phyloP scores from a whole-genome alignment of 345 rosid species.

The Chamaenerion angustifolium region DNA sequence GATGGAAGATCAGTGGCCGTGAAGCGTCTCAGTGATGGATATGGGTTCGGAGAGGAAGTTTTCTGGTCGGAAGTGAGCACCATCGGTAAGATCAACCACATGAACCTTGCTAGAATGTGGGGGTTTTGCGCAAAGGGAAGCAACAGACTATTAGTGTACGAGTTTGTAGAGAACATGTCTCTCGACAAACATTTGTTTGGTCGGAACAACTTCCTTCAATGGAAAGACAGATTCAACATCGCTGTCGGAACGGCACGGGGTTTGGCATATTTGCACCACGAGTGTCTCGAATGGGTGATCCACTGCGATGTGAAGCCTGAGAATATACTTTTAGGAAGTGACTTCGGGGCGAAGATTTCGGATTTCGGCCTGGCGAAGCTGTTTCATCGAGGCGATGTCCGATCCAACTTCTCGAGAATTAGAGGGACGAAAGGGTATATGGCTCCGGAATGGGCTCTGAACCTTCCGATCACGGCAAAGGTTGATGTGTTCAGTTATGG shows the following conservation, averaged over 20 bases:
- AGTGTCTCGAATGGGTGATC: constrained; percentile 15
- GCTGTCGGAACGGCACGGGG: constrained; percentile 16
- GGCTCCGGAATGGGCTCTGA: constrained; percentile 10
- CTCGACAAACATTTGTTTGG: constrained; percentile 15
- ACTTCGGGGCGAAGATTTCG: constrained; percentile 12
- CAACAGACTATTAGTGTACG: constrained; percentile 14
- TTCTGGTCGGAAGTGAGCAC: constrained; percentile 18
- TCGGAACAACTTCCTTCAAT: constrained; percentile 3
- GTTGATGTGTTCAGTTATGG: constrained; percentile 15
- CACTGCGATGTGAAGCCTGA: constrained; percentile 23
- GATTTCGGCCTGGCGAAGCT: constrained; percentile 25
- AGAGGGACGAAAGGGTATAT: constrained; percentile 18
- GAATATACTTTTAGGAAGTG: constrained; percentile 8
- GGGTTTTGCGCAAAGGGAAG: constrained; percentile 14
- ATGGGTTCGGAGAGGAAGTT: constrained; percentile 6
- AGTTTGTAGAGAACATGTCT: constrained; percentile 16
- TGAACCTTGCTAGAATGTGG: constrained; percentile 13
- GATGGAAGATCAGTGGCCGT: constrained; percentile 15
- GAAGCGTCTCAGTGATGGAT: constrained; percentile 12
- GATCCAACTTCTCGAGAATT: constrained; percentile 8
- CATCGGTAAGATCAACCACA: constrained; percentile 20
- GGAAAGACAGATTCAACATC: constrained; percentile 10
- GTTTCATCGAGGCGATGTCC: constrained; percentile 2
- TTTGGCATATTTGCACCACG: constrained; percentile 18
- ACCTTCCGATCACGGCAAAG: constrained; percentile 8